Conservation (phyloP, 805 yeast species). For the Cyberlindnera americana region DNA sequence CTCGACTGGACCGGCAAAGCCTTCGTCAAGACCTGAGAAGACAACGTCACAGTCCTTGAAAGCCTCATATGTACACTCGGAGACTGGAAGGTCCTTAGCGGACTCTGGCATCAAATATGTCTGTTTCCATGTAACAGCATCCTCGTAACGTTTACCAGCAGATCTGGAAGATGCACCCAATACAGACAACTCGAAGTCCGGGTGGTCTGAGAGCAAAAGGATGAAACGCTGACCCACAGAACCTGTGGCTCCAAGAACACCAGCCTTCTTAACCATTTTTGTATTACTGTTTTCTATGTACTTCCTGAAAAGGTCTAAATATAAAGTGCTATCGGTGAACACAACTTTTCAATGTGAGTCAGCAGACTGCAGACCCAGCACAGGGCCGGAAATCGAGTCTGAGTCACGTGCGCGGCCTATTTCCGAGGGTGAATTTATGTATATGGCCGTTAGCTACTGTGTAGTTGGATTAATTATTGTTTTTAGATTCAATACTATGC, state of each 20-base stretch:
- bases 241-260: constrained; percentile 98
- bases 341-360: not conserved
- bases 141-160: constrained; percentile 82
- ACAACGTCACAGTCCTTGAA: constrained; percentile 92
- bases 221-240: constrained; percentile 97
- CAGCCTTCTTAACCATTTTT: constrained; percentile 45
- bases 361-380: no score
- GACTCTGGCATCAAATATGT: constrained; percentile 71
- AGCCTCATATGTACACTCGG: constrained; percentile 70
- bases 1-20: constrained; percentile 90
- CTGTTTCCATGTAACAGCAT: constrained; percentile 94
- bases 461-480: no score
- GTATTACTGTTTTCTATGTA: not conserved
- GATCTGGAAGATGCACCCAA: constrained; percentile 93
- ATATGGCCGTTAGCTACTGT: no score
- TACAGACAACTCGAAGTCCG: constrained; percentile 79
- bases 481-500: not conserved
- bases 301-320: no score
- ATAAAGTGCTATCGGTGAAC: not conserved
- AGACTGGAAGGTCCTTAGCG: constrained; percentile 61
- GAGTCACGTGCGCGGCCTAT: no score
- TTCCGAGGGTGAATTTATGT: not conserved
- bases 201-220: constrained; percentile 77
- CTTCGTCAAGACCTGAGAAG: constrained; percentile 92
- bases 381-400: no score